Conservation (phyloP, 148 eudicot genomes). For the Rhododendron molle region DNA sequence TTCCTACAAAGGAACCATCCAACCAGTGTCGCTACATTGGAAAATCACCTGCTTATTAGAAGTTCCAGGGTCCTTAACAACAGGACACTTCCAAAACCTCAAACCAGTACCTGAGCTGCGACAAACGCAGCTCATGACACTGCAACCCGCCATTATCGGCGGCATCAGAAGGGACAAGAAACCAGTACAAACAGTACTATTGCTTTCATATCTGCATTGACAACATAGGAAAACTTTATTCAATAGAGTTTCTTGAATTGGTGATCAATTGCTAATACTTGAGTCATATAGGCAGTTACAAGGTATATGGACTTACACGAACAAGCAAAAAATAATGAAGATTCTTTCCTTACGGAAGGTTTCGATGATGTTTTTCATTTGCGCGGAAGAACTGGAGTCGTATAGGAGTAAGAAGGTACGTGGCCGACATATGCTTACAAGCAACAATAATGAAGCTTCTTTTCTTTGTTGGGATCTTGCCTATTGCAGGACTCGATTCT, state of each 20-base stretch:
- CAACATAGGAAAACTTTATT: constrained; percentile 44
- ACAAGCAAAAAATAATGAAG: background rate
- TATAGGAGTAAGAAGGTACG: background rate
- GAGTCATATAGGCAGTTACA: background rate
- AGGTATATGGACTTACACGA: background rate
- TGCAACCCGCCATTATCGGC: constrained; percentile 61
- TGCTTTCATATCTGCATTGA: constrained; percentile 76
- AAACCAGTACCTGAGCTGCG: too few relatives aligned
- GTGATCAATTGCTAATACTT: background rate
- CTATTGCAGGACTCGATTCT: background rate
- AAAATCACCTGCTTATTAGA: too few relatives aligned
- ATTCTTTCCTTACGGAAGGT: background rate
- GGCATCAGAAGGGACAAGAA: constrained; percentile 61
- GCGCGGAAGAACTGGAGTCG: background rate
- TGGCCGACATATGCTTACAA: background rate
- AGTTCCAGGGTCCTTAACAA: too few relatives aligned
- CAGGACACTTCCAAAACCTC: too few relatives aligned
- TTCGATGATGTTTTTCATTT: background rate
- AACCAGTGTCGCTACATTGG: too few relatives aligned
- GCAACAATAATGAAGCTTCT: background rate
- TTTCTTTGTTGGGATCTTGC: background rate
- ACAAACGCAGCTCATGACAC: constrained; percentile 66
- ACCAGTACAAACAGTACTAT: constrained; percentile 63
- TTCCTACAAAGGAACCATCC: too few relatives aligned
- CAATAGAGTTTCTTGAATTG: background rate